Evolutionary conservation across 768 basidiomycete genomes (phyloP).

Genomic region (Fibroporia radiculosa): DNA sequence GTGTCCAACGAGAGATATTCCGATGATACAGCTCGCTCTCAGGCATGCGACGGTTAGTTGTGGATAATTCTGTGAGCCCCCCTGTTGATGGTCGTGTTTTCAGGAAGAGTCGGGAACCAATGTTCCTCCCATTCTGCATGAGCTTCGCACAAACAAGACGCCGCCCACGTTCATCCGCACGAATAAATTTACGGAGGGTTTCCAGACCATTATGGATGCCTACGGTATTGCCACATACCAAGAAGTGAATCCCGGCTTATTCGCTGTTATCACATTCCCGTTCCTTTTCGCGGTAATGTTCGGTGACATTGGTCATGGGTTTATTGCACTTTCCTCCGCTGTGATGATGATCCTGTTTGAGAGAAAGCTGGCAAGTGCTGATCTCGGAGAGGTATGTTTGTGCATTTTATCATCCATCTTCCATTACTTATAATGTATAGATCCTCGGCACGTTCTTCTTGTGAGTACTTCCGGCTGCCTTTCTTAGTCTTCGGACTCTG

Average conservation of each 20-base stretch:
- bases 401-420: not conserved
- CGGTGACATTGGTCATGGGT: conserved; percentile 95
- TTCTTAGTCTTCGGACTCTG: conserved; percentile 6
- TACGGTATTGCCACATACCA: conserved; percentile 94
- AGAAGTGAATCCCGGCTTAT: conserved; percentile 94
- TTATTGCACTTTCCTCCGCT: conserved; percentile 71
- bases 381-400: conserved; percentile 62
- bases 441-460: conserved; percentile 88
- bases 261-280: conserved; percentile 89
- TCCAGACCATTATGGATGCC: conserved; percentile 97
- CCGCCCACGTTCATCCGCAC: conserved; percentile 94
- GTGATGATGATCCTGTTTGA: conserved; percentile 84
- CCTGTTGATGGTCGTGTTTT: conserved; percentile 1
- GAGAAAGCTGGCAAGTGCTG: conserved; percentile 62
- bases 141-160: conserved; percentile 80
- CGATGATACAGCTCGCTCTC: conserved; percentile 77
- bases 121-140: conserved; percentile 87
- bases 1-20: conserved; percentile 91
- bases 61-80: not conserved
- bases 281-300: conserved; percentile 99
- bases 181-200: conserved; percentile 94
- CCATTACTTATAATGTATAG: conserved; percentile 26
- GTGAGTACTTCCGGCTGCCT: conserved; percentile 40
- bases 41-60: conserved; percentile 68
- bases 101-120: conserved; percentile 88